These are phyloP conservation scores for Fraxinus americana DNA, from an alignment of 257 asterid genomes.

Conservation along the genomic window DNA sequence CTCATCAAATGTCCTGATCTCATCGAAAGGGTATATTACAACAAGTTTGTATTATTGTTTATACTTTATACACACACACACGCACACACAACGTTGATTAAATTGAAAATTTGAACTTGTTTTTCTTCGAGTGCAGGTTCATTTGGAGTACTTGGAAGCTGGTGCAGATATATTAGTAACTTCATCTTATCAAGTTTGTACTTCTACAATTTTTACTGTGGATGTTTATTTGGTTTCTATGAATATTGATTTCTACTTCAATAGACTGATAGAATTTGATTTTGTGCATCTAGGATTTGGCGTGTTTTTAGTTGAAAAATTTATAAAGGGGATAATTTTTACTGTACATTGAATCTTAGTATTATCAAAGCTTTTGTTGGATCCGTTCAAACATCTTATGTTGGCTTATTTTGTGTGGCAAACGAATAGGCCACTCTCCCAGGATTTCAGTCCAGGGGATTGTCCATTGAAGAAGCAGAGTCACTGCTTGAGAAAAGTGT, in stretches of 20 bases:
- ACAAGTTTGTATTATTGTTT: too few relatives aligned
- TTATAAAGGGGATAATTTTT: neutral
- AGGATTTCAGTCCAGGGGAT: constrained; percentile 71
- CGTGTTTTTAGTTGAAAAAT: too few relatives aligned
- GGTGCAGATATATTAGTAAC: constrained; percentile 74
- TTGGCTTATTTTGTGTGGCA: neutral
- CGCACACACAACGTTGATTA: neutral
- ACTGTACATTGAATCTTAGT: neutral
- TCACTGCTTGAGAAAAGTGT: constrained; percentile 59
- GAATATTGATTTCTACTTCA: neutral
- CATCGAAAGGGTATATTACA: constrained; percentile 55
- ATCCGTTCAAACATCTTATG: neutral
- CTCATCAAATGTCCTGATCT: constrained; percentile 67
- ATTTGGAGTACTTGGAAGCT: constrained; percentile 76
- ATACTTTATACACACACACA: too few relatives aligned
- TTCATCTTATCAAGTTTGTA: constrained; percentile 72
- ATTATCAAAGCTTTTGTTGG: neutral
- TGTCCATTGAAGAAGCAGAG: constrained; percentile 70
- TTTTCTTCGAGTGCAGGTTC: constrained; percentile 49
- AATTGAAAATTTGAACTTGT: neutral
- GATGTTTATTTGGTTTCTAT: neutral
- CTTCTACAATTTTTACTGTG: neutral
- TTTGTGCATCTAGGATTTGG: neutral
- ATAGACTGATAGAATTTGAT: neutral
- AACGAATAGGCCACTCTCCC: constrained; percentile 69